Conservation (phyloP, 2,329 filamentous ascomycete species). For the Aspergillus intermedius region DNA sequence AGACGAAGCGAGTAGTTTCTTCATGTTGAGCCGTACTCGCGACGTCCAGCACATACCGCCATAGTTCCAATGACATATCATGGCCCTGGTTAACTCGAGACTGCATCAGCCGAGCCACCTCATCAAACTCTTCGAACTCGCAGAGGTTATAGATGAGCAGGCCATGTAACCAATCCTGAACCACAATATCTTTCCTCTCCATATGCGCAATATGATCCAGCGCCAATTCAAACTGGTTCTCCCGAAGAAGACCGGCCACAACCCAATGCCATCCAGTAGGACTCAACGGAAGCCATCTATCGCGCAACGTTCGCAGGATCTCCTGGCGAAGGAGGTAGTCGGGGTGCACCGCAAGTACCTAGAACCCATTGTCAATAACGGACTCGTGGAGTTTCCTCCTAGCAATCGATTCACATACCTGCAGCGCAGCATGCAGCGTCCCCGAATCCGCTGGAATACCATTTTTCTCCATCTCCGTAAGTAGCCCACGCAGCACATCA, state of each 20-base stretch:
- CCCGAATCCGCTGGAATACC: slow-evolving; percentile 58
- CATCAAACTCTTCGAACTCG: slow-evolving; percentile 67
- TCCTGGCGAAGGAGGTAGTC: slow-evolving; percentile 70
- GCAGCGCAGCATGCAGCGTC: slow-evolving; percentile 66
- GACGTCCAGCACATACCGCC: slow-evolving; percentile 68
- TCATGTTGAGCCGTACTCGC: slow-evolving; percentile 60
- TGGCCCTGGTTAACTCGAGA: slow-evolving; percentile 45
- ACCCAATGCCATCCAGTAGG: slow-evolving; percentile 60
- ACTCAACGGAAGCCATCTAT: slow-evolving; percentile 62
- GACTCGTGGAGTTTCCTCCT: neutral
- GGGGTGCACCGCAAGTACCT: slow-evolving; percentile 74
- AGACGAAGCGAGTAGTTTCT: slow-evolving; percentile 61
- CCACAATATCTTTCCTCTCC: slow-evolving; percentile 46
- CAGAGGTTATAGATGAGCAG: slow-evolving; percentile 69
- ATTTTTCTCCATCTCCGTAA: slow-evolving; percentile 63
- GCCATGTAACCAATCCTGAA: slow-evolving; percentile 71
- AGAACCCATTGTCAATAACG: neutral
- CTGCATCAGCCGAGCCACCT: slow-evolving; percentile 63
- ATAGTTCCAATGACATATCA: slow-evolving; percentile 52
- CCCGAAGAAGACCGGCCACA: slow-evolving; percentile 67
- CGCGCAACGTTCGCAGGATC: slow-evolving; percentile 59
- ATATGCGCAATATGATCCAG: slow-evolving; percentile 63
- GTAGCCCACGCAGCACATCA: slow-evolving; percentile 54
- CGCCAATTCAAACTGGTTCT: slow-evolving; percentile 76
- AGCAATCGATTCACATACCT: slow-evolving; percentile 39